phyloP scores from a whole-genome alignment of 805 yeast genomes.

The Saccharomycopsis microspora region DNA sequence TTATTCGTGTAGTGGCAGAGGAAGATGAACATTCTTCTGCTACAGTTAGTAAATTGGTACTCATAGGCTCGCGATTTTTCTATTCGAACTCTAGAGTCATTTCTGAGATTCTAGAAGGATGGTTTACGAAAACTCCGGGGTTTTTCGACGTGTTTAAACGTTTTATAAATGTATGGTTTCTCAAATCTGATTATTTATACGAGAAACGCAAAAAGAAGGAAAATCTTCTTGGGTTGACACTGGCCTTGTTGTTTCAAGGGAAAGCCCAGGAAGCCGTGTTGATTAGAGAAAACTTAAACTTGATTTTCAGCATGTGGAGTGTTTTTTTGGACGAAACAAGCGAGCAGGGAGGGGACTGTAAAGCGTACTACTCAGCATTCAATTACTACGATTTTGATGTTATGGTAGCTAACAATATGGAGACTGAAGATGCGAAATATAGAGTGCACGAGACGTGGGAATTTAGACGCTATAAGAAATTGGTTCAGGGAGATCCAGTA shows the following conservation, averaged over 20 bases:
- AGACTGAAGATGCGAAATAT: slow-evolving; percentile 17
- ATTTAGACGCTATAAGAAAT: slow-evolving; percentile 29
- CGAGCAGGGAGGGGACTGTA: slow-evolving; percentile 53
- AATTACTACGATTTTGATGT: slow-evolving; percentile 26
- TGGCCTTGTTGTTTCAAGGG: slow-evolving; percentile 30
- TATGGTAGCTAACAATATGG: slow-evolving; percentile 19
- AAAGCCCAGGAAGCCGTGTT: slow-evolving; percentile 21
- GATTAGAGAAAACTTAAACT: slow-evolving; percentile 14
- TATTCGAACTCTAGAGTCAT: neutral
- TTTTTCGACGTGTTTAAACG: neutral
- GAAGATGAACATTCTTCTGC: slow-evolving; percentile 24
- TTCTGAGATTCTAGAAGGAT: neutral
- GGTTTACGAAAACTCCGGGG: neutral
- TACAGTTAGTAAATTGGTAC: slow-evolving; percentile 17
- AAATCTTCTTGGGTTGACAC: slow-evolving; percentile 48
- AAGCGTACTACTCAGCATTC: slow-evolving; percentile 34
- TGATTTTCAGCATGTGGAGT: slow-evolving; percentile 32
- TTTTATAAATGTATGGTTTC: slow-evolving; percentile 9
- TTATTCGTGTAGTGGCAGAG: slow-evolving; percentile 22
- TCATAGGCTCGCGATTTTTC: slow-evolving; percentile 9
- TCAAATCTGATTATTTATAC: slow-evolving; percentile 31
- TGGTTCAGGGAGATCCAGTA: slow-evolving; percentile 37
- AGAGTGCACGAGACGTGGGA: slow-evolving; percentile 28
- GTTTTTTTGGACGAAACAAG: slow-evolving; percentile 63
- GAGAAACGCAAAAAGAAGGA: slow-evolving; percentile 70